These are phyloP conservation scores for Heritiera fomes DNA, from an alignment of 345 rosid species.

Conservation along the genomic window DNA sequence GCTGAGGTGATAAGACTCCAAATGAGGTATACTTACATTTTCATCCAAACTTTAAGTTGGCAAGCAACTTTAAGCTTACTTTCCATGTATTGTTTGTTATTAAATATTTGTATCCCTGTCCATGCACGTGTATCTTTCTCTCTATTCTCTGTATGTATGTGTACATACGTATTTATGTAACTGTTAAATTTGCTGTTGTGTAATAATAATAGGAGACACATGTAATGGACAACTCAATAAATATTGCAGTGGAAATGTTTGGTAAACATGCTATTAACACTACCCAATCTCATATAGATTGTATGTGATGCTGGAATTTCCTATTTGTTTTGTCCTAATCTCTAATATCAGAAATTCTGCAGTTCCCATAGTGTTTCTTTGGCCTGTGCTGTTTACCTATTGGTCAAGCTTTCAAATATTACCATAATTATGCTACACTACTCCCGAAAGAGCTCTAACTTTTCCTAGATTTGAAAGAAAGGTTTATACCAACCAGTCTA, in stretches of 20 bases:
- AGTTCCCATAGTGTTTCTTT: not conserved
- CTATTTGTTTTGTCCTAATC: not conserved
- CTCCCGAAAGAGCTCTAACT: not conserved
- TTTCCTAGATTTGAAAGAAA: not conserved
- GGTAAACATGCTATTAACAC: not conserved
- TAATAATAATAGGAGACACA: not conserved
- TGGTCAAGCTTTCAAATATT: not conserved
- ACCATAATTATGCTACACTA: not conserved
- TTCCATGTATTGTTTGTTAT: constrained; percentile 2
- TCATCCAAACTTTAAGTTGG: constrained; percentile 17
- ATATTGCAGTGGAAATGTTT: not conserved
- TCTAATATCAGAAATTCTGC: not conserved
- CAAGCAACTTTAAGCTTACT: not conserved
- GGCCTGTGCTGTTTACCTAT: not conserved
- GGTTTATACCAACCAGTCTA: not conserved
- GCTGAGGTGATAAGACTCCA: constrained; percentile 72
- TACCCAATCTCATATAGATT: not conserved
- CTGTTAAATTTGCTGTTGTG: not conserved
- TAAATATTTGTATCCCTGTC: not conserved
- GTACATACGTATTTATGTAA: not conserved
- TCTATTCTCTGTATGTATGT: not conserved
- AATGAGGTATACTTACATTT: constrained; percentile 64
- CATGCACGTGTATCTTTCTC: not conserved
- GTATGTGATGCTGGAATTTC: not conserved
- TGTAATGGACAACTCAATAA: not conserved